Percentiles rank a stretch among this genome's conserved stretches.
Conservation (phyloP, 2,329 filamentous ascomycete species). For the Westerdykella ornata region DNA sequence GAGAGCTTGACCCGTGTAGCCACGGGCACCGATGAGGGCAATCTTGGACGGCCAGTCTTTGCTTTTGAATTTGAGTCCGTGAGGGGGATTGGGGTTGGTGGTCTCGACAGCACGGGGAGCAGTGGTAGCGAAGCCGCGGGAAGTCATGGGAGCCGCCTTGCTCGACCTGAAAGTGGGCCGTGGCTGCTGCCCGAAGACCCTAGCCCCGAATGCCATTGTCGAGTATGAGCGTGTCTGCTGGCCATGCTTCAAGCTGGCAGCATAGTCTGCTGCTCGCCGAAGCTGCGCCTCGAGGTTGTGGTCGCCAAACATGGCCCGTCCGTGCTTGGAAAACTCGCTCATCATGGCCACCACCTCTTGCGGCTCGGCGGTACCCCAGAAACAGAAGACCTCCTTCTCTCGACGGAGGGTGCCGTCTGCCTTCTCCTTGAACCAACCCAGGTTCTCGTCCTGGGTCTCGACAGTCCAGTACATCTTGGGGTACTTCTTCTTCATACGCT, state of each 20-base stretch:
- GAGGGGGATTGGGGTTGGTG: constrained; percentile 83
- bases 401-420: constrained; percentile 84
- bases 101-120: constrained; percentile 36
- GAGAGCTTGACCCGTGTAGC: constrained; percentile 88
- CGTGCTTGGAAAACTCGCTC: constrained; percentile 75
- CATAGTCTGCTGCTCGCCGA: constrained; percentile 66
- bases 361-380: constrained; percentile 80
- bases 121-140: constrained; percentile 53
- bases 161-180: constrained; percentile 21
- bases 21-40: constrained; percentile 82
- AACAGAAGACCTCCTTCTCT: constrained; percentile 87
- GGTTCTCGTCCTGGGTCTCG: constrained; percentile 88
- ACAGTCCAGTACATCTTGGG: constrained; percentile 94
- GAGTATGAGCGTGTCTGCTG: constrained; percentile 65
- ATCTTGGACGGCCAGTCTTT: constrained; percentile 73
- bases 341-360: constrained; percentile 78
- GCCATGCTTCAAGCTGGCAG: constrained; percentile 53
- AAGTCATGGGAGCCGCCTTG: constrained; percentile 30
- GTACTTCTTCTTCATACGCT: constrained; percentile 87
- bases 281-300: constrained; percentile 83
- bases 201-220: constrained; percentile 43
- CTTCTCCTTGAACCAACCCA: constrained; percentile 98
- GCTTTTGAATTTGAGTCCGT: constrained; percentile 80
- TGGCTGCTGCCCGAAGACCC: constrained; percentile 19
- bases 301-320: constrained; percentile 80